These are phyloP conservation scores for Cercospora janseana DNA, from an alignment of 2,329 filamentous ascomycete genomes.

Conservation along the genomic window DNA sequence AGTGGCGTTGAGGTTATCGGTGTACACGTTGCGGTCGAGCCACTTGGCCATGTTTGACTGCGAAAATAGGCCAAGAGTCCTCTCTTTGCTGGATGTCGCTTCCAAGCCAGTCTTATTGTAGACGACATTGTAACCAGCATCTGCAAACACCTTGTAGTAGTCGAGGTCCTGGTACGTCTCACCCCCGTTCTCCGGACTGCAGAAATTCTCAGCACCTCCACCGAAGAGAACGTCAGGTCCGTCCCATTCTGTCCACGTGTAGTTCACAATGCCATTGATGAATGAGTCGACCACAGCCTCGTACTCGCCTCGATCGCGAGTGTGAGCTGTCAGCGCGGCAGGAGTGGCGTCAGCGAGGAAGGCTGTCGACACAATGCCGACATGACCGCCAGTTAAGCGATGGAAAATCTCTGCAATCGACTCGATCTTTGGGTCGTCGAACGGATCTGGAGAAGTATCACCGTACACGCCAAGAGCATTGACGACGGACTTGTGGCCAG, in stretches of 20 bases:
- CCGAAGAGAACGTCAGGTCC: slow-evolving; percentile 79
- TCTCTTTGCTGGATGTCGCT: slow-evolving; percentile 56
- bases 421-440: slow-evolving; percentile 85
- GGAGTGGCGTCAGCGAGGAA: slow-evolving; percentile 80
- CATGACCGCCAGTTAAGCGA: slow-evolving; percentile 62
- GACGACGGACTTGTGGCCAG: slow-evolving; percentile 78
- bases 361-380: slow-evolving; percentile 72
- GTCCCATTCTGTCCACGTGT: slow-evolving; percentile 72
- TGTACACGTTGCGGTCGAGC: slow-evolving; percentile 79
- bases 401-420: slow-evolving; percentile 76
- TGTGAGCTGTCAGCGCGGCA: slow-evolving; percentile 71
- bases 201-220: slow-evolving; percentile 79
- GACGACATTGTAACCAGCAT: slow-evolving; percentile 69
- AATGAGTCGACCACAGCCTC: slow-evolving; percentile 72
- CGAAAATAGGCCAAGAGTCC: slow-evolving; percentile 75
- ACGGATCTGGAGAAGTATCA: slow-evolving; percentile 69
- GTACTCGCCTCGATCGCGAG: slow-evolving; percentile 66
- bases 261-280: slow-evolving; percentile 73
- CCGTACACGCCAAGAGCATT: slow-evolving; percentile 80
- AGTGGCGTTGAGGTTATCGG: slow-evolving; percentile 62
- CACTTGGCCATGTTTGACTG: slow-evolving; percentile 74
- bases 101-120: slow-evolving; percentile 71
- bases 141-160: slow-evolving; percentile 68
- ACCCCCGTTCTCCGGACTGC: slow-evolving; percentile 52
- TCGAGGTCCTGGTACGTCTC: slow-evolving; percentile 67